Evolutionary conservation across 140 eudicot genomes (phyloP).

Genomic region (Stevia rebaudiana): DNA sequence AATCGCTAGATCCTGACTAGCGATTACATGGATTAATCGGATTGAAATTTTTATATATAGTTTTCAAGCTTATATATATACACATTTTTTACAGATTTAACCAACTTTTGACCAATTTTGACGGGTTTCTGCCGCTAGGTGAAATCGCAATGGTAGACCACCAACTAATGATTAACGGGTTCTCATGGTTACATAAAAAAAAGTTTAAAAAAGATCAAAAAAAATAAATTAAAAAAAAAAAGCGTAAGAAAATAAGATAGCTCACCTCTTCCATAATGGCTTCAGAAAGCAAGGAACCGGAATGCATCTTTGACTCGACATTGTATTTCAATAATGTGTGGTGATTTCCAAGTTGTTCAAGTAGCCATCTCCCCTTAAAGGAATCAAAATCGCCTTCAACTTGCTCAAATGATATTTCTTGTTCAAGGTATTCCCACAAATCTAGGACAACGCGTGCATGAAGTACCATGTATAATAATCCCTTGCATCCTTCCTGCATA

Average conservation of each 20-base stretch:
- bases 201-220: neutral
- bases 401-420: constrained; percentile 68
- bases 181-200: too few species aligned
- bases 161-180: too few species aligned
- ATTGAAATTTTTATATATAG: too few species aligned
- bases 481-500: constrained; percentile 95
- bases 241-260: neutral
- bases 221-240: neutral
- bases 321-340: constrained; percentile 81
- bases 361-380: constrained; percentile 66
- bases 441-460: constrained; percentile 94
- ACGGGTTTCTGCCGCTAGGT: too few species aligned
- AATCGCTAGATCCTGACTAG: too few species aligned
- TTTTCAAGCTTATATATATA: too few species aligned
- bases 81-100: too few species aligned
- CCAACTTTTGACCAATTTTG: too few species aligned
- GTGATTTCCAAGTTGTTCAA: constrained; percentile 87
- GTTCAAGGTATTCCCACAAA: constrained; percentile 76
- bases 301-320: constrained; percentile 91
- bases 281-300: constrained; percentile 79
- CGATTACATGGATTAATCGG: too few species aligned
- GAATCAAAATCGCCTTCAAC: constrained; percentile 86
- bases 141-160: too few species aligned
- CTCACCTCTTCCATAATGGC: constrained; percentile 97
- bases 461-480: constrained; percentile 90